Evolutionary conservation across 2,329 filamentous ascomycete genomes (phyloP).

Genomic region (Colletotrichum filicis): DNA sequence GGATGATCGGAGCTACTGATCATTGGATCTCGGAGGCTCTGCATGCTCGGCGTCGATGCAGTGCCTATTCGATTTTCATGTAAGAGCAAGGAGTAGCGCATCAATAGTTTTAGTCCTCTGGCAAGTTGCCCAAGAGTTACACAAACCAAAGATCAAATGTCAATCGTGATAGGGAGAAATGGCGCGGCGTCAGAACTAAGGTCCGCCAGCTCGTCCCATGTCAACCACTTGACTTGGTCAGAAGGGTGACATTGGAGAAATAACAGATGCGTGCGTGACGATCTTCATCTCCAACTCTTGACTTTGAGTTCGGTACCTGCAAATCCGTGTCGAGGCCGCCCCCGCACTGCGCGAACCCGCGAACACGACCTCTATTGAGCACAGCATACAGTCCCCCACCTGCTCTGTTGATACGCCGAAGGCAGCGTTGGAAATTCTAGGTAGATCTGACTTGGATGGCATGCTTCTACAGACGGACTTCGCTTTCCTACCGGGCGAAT

Average conservation of each 20-base stretch:
- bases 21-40: not conserved
- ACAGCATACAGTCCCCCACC: not conserved
- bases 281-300: slow-evolving; percentile 23
- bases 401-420: slow-evolving; percentile 1
- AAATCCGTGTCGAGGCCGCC: not conserved
- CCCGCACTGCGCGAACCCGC: slow-evolving; percentile 5
- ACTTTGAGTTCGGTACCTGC: not conserved
- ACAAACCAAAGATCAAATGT: not conserved
- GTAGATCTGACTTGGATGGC: not conserved
- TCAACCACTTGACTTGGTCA: slow-evolving; percentile 21
- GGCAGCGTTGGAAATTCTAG: not conserved
- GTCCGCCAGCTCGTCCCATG: not conserved
- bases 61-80: slow-evolving; percentile 3
- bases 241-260: slow-evolving; percentile 7
- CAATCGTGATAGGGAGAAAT: not conserved
- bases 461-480: not conserved
- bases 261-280: slow-evolving; percentile 11
- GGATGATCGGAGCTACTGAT: not conserved
- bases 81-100: not conserved
- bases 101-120: not conserved
- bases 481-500: not conserved
- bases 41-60: slow-evolving; percentile 9
- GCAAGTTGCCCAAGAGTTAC: not conserved
- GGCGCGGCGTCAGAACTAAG: not conserved
- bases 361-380: not conserved